Conservation (phyloP, 495 filamentous ascomycete species). For the Annulohypoxylon moriforme region DNA sequence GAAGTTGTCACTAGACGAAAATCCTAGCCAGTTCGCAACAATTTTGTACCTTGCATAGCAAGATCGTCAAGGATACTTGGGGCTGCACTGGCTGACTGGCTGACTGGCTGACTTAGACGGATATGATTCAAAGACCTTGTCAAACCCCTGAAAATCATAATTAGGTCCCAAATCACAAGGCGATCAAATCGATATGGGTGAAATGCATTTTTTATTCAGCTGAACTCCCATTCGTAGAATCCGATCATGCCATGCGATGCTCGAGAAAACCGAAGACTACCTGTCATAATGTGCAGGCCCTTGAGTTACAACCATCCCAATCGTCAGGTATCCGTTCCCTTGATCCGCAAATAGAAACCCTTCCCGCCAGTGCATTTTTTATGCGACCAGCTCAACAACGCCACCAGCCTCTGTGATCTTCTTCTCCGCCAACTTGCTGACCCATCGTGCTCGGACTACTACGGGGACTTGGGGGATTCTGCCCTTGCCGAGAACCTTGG, state of each 20-base stretch:
- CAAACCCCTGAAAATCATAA: slow-evolving; percentile 28
- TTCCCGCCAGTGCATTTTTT: slow-evolving; percentile 54
- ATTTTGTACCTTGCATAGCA: not conserved
- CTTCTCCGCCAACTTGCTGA: slow-evolving; percentile 88
- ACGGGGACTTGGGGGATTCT: slow-evolving; percentile 85
- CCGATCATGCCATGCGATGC: slow-evolving; percentile 48
- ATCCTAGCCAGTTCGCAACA: not conserved
- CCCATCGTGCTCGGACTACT: slow-evolving; percentile 87
- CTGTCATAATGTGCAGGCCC: slow-evolving; percentile 41
- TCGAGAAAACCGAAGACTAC: slow-evolving; percentile 46
- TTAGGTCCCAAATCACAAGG: not conserved
- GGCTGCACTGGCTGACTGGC: too few relatives aligned
- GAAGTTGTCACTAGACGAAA: not conserved
- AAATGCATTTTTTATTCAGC: slow-evolving; percentile 48
- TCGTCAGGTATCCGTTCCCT: slow-evolving; percentile 46
- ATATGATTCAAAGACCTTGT: not conserved
- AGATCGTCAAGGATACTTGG: not conserved
- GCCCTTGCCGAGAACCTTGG: slow-evolving; percentile 94
- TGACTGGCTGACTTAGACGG: too few relatives aligned
- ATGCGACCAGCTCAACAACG: slow-evolving; percentile 91
- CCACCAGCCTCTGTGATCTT: slow-evolving; percentile 97
- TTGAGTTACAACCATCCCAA: slow-evolving; percentile 48
- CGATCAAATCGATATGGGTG: slow-evolving; percentile 8
- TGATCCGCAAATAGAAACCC: slow-evolving; percentile 46
- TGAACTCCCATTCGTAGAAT: slow-evolving; percentile 49